Base-by-base conservation (phyloP, 257 asterid species). In the Solanum stenotomum region DNA sequence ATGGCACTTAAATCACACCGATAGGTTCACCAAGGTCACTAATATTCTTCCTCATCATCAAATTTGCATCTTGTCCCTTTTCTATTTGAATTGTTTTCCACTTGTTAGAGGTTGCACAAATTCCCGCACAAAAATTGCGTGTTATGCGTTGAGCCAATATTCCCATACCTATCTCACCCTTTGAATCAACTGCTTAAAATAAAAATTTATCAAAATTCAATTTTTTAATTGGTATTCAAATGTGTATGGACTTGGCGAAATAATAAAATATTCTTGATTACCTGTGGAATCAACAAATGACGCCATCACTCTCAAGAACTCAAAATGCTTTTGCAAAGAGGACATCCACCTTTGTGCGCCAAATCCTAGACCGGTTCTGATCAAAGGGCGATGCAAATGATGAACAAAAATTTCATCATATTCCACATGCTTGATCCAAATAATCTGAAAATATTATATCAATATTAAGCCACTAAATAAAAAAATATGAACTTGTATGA, bases 321-420 rank as follows among this genome's bases (percentile, higher is more conserved):
- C 93, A 40, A 95, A 93, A 84, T 93, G 95, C 91, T 87, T 85
- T 92, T 93, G 12, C 5, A 96, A 93, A 85, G 89, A 89, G 86
- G 93, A 87, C 4, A 95, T 85, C 98, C 98, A 96, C 89, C 91
- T 95, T 86, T 90, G 95, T 23, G 99, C 98, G 27, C 99, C 99
- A 75, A 93, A 91, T 31, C 94, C 97, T 44, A 93, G 20, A 83
- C 98, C 98, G 1, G 94, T 91, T 90, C 92, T 85, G 83, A 96
- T 87, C 83, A 95, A 86, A n/a, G 98, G 96, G 79, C 89, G 93
- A 88, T 83, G 95, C 44, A 90, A 85, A 61, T 91, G 90, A 42
- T 94, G 95, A 86, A 95, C 86, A 15, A 23, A 59, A 83, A 77
- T 92, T 84, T 93, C 94, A 70, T 94, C 94, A 78, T 94, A 95